Conservation (phyloP, 169 alveolate species). For the Toxoplasma gondii region DNA sequence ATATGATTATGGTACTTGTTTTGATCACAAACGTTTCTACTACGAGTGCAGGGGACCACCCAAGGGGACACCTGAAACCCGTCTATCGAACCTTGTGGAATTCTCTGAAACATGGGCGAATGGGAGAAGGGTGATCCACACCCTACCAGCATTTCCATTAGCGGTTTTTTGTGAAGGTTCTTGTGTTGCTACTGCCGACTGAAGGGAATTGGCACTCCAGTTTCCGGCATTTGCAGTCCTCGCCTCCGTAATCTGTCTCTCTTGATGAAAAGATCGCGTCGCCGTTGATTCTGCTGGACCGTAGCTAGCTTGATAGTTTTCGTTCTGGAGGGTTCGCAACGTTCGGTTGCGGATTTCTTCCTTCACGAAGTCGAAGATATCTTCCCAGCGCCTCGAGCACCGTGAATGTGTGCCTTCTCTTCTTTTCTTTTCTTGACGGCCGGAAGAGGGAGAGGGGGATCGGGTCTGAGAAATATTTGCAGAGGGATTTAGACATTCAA, state of each 20-base stretch:
- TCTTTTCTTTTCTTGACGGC: neutral
- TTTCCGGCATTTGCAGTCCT: neutral
- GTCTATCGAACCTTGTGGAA: too few relatives aligned
- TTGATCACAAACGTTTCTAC: too few relatives aligned
- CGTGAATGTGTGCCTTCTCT: neutral
- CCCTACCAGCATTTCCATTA: too few relatives aligned
- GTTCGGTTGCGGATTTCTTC: conserved; percentile 21
- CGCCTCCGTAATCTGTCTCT: neutral
- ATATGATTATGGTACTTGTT: too few relatives aligned
- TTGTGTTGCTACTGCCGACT: neutral
- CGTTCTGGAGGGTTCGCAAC: neutral
- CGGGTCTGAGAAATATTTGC: conserved; percentile 11
- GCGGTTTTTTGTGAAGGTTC: neutral
- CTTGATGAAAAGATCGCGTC: neutral
- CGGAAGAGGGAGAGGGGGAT: neutral
- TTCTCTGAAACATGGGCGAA: too few relatives aligned
- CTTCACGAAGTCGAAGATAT: conserved; percentile 30
- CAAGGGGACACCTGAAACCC: too few relatives aligned
- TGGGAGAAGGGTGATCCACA: too few relatives aligned
- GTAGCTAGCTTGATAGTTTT: neutral
- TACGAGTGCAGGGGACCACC: too few relatives aligned
- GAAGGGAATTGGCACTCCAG: neutral
- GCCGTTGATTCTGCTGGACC: neutral
- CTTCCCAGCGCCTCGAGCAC: conserved; percentile 31
- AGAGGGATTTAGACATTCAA: neutral